Evolutionary conservation across 345 rosid genomes (phyloP), one percentile per base, ranked within the genome.

Genomic region (Pugionium dolabratum): DNA sequence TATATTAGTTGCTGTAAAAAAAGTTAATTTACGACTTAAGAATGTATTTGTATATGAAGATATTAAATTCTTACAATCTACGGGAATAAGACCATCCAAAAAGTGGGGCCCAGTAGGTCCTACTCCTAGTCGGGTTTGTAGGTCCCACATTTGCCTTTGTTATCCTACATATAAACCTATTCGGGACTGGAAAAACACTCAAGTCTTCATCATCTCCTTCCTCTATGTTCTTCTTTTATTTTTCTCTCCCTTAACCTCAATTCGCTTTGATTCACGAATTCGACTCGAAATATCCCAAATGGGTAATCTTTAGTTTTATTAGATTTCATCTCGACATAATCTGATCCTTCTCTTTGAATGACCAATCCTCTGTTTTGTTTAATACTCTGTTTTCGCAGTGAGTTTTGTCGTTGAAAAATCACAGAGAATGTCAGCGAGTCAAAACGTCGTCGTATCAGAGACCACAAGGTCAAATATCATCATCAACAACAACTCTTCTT

Each of bases 371-470:
- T 53, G 28, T 61, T 37, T 44, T 33, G 8, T 7, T 39, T 39
- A 18, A 18, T 18, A 18, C 54, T 61, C 48, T 53, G 28, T 61
- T 37, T 44, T 33, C 25, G 7, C 55, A 79, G 83, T 77, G 73
- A 66, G 67, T 40, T 78, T 76, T 49, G 41, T 76, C 45, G 32
- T 69, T 43, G 79, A 82, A 11, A 54, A 49, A 4, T 60, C 40
- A 66, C 31, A 51, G 32, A 78, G 54, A 59, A 89, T 77, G 82
- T 65, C 71, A 42, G 68, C 83, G 1, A 65, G 67, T 61, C 82
- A 83, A 57, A 90, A 90, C 80, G 82, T 75, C 18, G 76, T 78
- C 42, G 74, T 81, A 46, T 44, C 84, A 10, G 90, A 88, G 11
- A 42, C 79, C 10, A 76, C 71, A n/a, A 62, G 73, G 28, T 69